Conservation (phyloP, 495 filamentous ascomycete genomes). For the Hypoxylon rickii region DNA sequence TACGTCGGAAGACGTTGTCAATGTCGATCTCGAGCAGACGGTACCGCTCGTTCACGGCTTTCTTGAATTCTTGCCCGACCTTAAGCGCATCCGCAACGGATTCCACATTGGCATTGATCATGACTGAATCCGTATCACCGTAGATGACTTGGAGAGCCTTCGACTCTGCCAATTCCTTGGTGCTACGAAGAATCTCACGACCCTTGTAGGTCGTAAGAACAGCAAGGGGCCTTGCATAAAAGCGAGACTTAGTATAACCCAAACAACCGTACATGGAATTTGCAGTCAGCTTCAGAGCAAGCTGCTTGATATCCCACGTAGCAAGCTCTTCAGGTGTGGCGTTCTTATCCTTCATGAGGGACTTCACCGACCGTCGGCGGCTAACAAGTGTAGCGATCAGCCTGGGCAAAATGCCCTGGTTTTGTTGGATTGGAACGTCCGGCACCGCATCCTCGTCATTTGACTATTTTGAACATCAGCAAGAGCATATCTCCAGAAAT, state of each 20-base stretch:
- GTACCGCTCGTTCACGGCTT: slow-evolving; percentile 83
- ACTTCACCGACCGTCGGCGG: slow-evolving; percentile 88
- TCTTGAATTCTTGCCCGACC: slow-evolving; percentile 73
- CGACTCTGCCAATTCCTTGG: slow-evolving; percentile 90
- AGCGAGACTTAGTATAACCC: slow-evolving; percentile 92
- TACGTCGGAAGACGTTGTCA: slow-evolving; percentile 92
- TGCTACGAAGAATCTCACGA: slow-evolving; percentile 93
- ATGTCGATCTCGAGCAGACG: slow-evolving; percentile 94
- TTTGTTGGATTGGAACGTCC: slow-evolving; percentile 65
- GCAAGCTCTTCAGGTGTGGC: slow-evolving; percentile 85
- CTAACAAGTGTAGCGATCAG: slow-evolving; percentile 90
- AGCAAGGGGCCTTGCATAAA: slow-evolving; percentile 92
- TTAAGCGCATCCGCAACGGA: slow-evolving; percentile 89
- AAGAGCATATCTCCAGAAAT: too few species aligned
- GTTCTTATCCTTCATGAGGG: slow-evolving; percentile 90
- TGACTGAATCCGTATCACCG: slow-evolving; percentile 98
- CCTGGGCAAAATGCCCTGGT: slow-evolving; percentile 80
- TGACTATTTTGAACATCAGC: slow-evolving; percentile 52
- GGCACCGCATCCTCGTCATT: slow-evolving; percentile 84
- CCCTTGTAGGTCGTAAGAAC: slow-evolving; percentile 97
- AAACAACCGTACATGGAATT: slow-evolving; percentile 99
- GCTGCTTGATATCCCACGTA: slow-evolving; percentile 97
- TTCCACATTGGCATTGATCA: slow-evolving; percentile 98
- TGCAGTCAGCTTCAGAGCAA: slow-evolving; percentile 94
- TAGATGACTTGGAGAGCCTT: slow-evolving; percentile 92